phyloP scores from a whole-genome alignment of 176 grass and related monocot species.

The Oryza nivara region DNA sequence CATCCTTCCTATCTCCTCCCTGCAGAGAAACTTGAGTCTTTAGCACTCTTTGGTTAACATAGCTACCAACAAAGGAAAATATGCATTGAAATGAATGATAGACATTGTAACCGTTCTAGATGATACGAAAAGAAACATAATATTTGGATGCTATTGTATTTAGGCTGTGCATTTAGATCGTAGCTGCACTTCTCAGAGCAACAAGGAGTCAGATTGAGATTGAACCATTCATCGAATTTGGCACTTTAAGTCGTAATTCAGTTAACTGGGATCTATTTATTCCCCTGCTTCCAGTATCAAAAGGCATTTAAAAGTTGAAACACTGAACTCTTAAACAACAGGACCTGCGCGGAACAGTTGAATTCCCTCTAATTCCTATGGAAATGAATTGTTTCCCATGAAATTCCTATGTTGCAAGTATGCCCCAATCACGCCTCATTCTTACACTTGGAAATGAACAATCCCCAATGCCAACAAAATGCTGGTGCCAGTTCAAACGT shows the following conservation, averaged over 20 bases:
- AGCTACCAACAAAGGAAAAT: slow-evolving; percentile 1
- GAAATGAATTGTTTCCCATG: background rate
- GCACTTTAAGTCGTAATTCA: background rate
- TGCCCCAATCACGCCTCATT: background rate
- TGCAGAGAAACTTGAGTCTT: slow-evolving; percentile 44
- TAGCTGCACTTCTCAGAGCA: background rate
- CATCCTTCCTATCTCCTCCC: slow-evolving; percentile 99
- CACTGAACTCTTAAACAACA: background rate
- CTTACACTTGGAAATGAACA: background rate
- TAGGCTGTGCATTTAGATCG: background rate
- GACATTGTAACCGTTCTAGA: background rate
- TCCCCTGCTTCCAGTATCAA: background rate
- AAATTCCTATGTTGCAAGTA: background rate
- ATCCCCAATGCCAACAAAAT: background rate
- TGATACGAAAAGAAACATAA: background rate
- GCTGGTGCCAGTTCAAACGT: background rate
- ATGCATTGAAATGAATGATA: slow-evolving; percentile 7
- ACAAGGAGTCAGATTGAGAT: background rate
- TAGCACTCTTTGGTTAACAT: slow-evolving; percentile 16
- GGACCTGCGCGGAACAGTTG: background rate
- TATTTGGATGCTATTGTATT: background rate
- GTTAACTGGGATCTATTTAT: background rate
- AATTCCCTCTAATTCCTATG: background rate
- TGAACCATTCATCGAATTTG: background rate
- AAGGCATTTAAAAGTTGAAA: background rate